phyloP scores from a whole-genome alignment of 495 filamentous ascomycete species.

The Tuber microsphaerosporum region DNA sequence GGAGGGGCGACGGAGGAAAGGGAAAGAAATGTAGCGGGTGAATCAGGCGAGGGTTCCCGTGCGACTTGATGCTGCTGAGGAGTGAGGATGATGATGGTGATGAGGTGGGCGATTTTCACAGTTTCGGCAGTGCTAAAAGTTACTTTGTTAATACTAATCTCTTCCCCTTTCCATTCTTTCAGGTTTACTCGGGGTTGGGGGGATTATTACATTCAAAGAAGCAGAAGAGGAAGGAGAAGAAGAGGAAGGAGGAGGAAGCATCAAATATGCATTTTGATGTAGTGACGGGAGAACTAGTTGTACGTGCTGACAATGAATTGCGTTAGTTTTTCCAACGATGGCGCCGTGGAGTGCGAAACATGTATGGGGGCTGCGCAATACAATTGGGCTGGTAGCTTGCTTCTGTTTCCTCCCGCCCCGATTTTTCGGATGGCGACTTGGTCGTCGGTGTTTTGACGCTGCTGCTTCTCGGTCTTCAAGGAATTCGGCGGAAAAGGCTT shows the following conservation, averaged over 20 bases:
- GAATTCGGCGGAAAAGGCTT: slow-evolving; percentile 19
- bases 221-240: not conserved
- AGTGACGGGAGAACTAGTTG: not conserved
- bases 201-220: not conserved
- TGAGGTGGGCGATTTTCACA: not conserved
- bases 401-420: not conserved
- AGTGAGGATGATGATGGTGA: not conserved
- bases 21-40: not conserved
- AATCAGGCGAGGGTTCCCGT: not conserved
- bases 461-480: slow-evolving; percentile 6
- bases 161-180: not conserved
- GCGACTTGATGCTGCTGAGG: not conserved
- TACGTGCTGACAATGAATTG: not conserved
- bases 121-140: not conserved
- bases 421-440: not conserved
- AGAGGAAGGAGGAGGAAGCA: not conserved
- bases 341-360: not conserved
- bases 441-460: not conserved
- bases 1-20: not conserved
- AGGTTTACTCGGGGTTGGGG: not conserved
- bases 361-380: not conserved
- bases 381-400: not conserved
- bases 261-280: not conserved
- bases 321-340: not conserved
- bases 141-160: not conserved